Evolutionary conservation across 2,329 filamentous ascomycete genomes (phyloP), one percentile per base, ranked within the genome.

Genomic region (Venturiaceae sp.): DNA sequence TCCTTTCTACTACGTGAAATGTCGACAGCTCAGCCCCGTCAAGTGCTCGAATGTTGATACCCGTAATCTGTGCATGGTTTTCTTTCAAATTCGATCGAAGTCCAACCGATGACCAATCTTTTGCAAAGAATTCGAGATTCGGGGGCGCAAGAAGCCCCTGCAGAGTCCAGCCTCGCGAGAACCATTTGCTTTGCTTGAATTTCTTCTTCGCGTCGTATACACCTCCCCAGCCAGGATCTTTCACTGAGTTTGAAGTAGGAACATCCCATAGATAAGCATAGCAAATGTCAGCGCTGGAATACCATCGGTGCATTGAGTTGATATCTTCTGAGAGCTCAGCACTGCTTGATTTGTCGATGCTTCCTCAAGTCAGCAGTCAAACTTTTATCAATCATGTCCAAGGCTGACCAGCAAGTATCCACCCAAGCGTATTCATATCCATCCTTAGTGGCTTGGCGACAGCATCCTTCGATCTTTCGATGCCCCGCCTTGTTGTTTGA

Each of bases 281-380:
- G 59, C 72, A 74, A 6, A 66, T 62, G n/a, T 62, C 60, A 2
- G 71, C 66, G 19, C 68, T 61, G 9, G 63, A 62, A 60, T 74
- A 74, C 69, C 71, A 74, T 14, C 36, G 36, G 52, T 64, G 66
- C n/a, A n/a, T n/a, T n/a, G n/a, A n/a, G n/a, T n/a, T n/a, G n/a
- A n/a, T n/a, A n/a, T n/a, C n/a, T n/a, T 64, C 65, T 66, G 7
- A 14, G 14, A 60, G 62, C 21, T 64, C 64, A n/a, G n/a, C n/a
- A n/a, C n/a, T n/a, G n/a, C n/a, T n/a, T n/a, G n/a, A n/a, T n/a
- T n/a, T n/a, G n/a, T 50, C 65, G 72, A 4, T 69, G 67, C 57
- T 72, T 67, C 1, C 67, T 67, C 1, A 74, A 62, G 62, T 73
- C 72, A 0, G 69, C 63, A 46, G 64, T 69, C 58, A 65, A 69